Base-by-base conservation (phyloP, 345 rosid species). In the Psidium guajava region DNA sequence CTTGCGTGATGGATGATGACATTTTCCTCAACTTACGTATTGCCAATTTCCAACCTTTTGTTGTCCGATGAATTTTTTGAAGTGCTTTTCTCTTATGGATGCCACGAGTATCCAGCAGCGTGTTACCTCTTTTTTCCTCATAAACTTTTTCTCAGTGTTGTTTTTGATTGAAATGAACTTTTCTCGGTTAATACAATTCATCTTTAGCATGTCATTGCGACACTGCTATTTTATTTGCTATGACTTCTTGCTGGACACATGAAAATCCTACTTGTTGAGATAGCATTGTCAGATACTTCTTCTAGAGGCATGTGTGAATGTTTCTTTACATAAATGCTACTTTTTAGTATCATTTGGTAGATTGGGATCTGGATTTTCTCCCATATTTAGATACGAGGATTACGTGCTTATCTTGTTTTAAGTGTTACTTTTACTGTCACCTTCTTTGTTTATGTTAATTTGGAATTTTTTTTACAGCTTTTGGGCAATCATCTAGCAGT, bases 401-500 rank as follows among this genome's bases (percentile, higher is more conserved):
- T 36, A 21, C 9, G 1, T 69, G 77, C 47, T 69, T 56, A n/a
- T 11, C 36, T 40, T 44, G n/a, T 81, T 52, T 61, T 50, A 84
- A 6, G n/a, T 55, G 77, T 47, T 85, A 55, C 32, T 28, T 56
- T 22, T 73, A 52, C 25, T 47, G 18, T 84, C 13, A 22, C 58
- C 32, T 64, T 42, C 55, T 49, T 73, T 84, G 85, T 47, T 20
- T 14, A 64, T 57, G 55, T 28, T 82, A 52, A 52, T 25, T 82
- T 12, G 28, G 42, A 82, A 27, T n/a, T 61, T 13, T 36, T 84
- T 55, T 47, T 73, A 84, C 94, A 96, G 98, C 94, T 84, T 96
- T 94, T 87, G 98, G 98, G 91, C 97, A 95, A 89, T 86, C 95
- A 69, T 86, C 98, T 28, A 91, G 82, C 75, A 92, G 90, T 89